phyloP scores from a whole-genome alignment of 139 green algal species.

The Chlorella sp. region DNA sequence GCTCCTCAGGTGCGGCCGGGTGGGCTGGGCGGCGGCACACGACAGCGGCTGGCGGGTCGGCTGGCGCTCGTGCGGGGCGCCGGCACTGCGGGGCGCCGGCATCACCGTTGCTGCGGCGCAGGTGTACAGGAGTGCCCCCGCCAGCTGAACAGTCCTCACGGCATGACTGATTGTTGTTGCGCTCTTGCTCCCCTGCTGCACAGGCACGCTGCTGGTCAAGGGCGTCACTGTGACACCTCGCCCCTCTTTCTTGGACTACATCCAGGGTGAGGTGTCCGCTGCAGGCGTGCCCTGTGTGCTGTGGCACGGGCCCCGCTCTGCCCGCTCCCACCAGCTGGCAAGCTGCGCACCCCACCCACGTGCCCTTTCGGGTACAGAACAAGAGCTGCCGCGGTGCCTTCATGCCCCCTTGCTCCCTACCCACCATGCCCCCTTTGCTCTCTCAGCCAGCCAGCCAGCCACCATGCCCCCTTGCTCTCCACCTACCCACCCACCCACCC shows the following conservation, averaged over 20 bases:
- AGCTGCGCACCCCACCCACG: neutral
- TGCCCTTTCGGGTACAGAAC: neutral
- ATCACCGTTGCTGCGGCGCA: too few species aligned
- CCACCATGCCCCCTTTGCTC: neutral
- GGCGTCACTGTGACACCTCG: neutral
- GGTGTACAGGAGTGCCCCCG: too few species aligned
- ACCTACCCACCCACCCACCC: neutral
- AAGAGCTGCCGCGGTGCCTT: too few species aligned
- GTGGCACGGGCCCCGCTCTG: neutral
- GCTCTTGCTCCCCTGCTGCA: neutral
- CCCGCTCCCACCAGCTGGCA: neutral
- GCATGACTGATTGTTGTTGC: neutral
- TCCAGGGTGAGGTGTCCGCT: constrained; percentile 11
- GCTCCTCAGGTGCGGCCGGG: neutral
- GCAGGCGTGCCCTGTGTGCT: neutral
- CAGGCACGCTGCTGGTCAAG: constrained; percentile 8
- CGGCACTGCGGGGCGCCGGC: too few species aligned
- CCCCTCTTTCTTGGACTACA: constrained; percentile 54
- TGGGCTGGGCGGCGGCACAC: neutral
- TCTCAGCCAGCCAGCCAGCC: neutral
- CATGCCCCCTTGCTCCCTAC: neutral
- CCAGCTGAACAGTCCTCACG: too few species aligned
- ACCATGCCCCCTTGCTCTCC: neutral
- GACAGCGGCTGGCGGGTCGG: too few species aligned
- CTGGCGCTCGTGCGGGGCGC: neutral